phyloP scores from a whole-genome alignment of 768 basidiomycete species.

The Austroboletus eburneus region DNA sequence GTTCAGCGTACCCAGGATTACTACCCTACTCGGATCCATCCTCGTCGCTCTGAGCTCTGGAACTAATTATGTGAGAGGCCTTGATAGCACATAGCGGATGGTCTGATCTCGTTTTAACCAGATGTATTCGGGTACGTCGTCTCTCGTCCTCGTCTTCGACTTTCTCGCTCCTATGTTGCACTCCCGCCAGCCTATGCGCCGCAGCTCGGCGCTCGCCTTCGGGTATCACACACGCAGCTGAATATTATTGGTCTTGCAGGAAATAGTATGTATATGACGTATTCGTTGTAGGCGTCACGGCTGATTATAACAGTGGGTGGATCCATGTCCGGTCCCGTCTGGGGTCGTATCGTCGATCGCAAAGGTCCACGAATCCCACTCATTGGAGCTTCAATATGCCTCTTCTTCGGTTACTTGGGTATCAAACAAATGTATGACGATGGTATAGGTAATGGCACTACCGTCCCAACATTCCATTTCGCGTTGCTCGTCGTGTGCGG shows the following conservation, averaged over 20 bases:
- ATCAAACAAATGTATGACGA: constrained; percentile 65
- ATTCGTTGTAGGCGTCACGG: neutral
- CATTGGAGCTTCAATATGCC: constrained; percentile 49
- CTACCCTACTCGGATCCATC: constrained; percentile 52
- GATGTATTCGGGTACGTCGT: constrained; percentile 29
- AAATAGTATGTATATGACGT: constrained; percentile 47
- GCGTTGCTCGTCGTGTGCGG: constrained; percentile 54
- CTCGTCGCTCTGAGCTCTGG: constrained; percentile 61
- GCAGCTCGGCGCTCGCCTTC: constrained; percentile 74
- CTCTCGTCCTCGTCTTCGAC: neutral
- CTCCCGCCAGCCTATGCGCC: constrained; percentile 68
- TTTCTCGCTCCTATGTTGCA: neutral
- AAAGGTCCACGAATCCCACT: constrained; percentile 70
- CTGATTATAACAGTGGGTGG: constrained; percentile 55
- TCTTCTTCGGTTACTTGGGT: constrained; percentile 71
- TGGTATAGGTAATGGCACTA: constrained; percentile 37
- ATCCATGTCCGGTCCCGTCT: constrained; percentile 69
- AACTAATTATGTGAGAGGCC: constrained; percentile 64
- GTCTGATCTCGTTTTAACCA: neutral
- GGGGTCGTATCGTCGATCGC: constrained; percentile 75
- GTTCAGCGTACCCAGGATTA: constrained; percentile 39
- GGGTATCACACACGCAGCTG: constrained; percentile 73
- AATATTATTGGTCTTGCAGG: constrained; percentile 80
- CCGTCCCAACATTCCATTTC: constrained; percentile 43
- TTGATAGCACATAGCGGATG: neutral